Evolutionary conservation across 2,329 filamentous ascomycete genomes (phyloP).

Genomic region (Talaromyces marneffei): DNA sequence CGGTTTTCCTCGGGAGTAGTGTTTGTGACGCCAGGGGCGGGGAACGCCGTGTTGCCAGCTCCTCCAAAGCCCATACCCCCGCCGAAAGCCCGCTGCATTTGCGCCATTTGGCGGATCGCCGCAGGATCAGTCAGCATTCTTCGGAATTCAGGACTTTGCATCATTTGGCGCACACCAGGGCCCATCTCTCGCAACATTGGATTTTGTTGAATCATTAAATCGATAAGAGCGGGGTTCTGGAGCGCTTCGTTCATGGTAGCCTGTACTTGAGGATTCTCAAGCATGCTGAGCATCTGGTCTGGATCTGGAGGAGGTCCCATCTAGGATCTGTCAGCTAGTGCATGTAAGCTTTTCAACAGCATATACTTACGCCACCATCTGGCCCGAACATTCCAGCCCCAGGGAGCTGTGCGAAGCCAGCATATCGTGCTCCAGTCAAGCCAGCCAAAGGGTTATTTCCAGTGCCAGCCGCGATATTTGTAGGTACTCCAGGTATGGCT

Average conservation of each 20-base stretch:
- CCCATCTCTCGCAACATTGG: constrained; percentile 69
- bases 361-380: constrained; percentile 75
- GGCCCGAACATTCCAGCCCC: constrained; percentile 85
- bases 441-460: constrained; percentile 87
- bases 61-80: constrained; percentile 25
- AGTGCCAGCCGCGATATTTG: constrained; percentile 45
- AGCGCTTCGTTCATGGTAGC: constrained; percentile 90
- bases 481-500: constrained; percentile 39
- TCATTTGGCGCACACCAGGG: constrained; percentile 72
- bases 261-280: constrained; percentile 80
- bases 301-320: constrained; percentile 83
- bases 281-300: constrained; percentile 75
- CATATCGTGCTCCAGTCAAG: constrained; percentile 87
- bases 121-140: constrained; percentile 90
- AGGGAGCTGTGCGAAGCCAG: constrained; percentile 83
- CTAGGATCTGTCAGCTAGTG: constrained; percentile 40
- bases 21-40: constrained; percentile 86
- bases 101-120: constrained; percentile 72
- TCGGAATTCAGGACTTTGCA: constrained; percentile 82
- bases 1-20: constrained; percentile 60
- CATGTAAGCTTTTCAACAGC: neutral
- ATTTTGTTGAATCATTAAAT: constrained; percentile 90
- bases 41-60: constrained; percentile 57
- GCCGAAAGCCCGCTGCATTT: constrained; percentile 66
- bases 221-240: constrained; percentile 88